A percentile compares a stretch with the other conserved stretches of the same genome.
Evolutionary conservation across 768 basidiomycete genomes (phyloP).

Genomic region (Mycena polygramma): DNA sequence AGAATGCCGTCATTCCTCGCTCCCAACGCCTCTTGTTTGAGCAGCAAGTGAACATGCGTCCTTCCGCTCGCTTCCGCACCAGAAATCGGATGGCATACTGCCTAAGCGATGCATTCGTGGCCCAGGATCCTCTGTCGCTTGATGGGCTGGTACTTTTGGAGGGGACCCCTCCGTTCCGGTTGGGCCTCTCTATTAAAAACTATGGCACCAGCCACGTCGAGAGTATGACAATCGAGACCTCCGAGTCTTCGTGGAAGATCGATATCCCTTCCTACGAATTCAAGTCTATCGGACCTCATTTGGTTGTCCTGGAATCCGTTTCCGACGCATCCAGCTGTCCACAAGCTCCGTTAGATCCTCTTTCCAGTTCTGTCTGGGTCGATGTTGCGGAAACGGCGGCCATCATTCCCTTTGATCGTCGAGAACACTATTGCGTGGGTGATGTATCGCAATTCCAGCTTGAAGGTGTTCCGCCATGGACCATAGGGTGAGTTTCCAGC

Average conservation of each 20-base stretch:
- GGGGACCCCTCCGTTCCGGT: slow-evolving; percentile 88
- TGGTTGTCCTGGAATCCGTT: slow-evolving; percentile 82
- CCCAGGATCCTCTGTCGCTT: slow-evolving; percentile 61
- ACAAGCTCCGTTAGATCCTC: slow-evolving; percentile 74
- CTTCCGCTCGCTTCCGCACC: slow-evolving; percentile 83
- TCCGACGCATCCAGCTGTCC: slow-evolving; percentile 87
- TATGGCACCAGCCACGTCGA: slow-evolving; percentile 78
- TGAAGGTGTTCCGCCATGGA: slow-evolving; percentile 95
- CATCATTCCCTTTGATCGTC: slow-evolving; percentile 86
- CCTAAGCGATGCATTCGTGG: slow-evolving; percentile 74
- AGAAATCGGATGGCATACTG: slow-evolving; percentile 79
- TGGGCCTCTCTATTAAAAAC: slow-evolving; percentile 82
- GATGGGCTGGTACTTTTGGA: slow-evolving; percentile 79
- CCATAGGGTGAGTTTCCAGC: slow-evolving; percentile 71
- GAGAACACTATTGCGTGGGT: slow-evolving; percentile 89
- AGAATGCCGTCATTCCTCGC: slow-evolving; percentile 72
- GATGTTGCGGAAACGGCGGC: slow-evolving; percentile 98
- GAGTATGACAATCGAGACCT: slow-evolving; percentile 65
- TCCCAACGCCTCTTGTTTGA: slow-evolving; percentile 82
- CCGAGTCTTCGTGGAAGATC: slow-evolving; percentile 73
- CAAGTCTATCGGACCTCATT: slow-evolving; percentile 84
- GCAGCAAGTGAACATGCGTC: slow-evolving; percentile 86
- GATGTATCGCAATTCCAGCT: slow-evolving; percentile 92
- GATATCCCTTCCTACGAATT: slow-evolving; percentile 80
- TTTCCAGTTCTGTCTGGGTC: slow-evolving; percentile 77